Conservation (phyloP, 2,329 filamentous ascomycete species). For the Neocucurbitaria cava region DNA sequence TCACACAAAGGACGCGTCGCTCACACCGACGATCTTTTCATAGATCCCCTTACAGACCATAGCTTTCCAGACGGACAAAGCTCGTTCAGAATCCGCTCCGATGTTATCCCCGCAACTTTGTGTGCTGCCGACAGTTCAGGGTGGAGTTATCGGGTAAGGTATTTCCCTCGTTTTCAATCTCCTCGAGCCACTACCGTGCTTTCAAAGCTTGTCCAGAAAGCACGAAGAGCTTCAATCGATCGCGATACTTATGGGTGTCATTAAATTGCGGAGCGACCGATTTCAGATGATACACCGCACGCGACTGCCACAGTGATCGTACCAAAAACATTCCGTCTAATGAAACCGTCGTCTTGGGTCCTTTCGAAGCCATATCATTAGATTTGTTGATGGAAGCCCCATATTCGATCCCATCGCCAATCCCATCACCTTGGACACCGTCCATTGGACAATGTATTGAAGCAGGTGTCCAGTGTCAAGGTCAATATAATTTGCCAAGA, state of each 20-base stretch:
- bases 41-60: slow-evolving; percentile 13
- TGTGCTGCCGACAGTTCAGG: slow-evolving; percentile 13
- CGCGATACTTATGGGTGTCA: slow-evolving; percentile 25
- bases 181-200: slow-evolving; percentile 10
- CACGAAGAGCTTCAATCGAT: slow-evolving; percentile 34
- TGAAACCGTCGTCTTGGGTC: too few species aligned
- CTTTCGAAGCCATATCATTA: too few species aligned
- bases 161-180: slow-evolving; percentile 17
- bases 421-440: too few species aligned
- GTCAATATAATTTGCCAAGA: too few species aligned
- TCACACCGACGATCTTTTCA: slow-evolving; percentile 16
- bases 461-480: too few species aligned
- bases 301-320: slow-evolving; percentile 35
- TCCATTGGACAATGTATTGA: too few species aligned
- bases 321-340: too few species aligned
- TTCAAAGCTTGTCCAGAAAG: slow-evolving; percentile 29
- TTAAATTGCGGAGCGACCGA: slow-evolving; percentile 35
- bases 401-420: too few species aligned
- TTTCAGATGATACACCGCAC: slow-evolving; percentile 33
- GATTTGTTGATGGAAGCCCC: too few species aligned
- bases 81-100: slow-evolving; percentile 13
- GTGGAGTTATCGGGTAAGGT: slow-evolving; percentile 15
- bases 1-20: not conserved
- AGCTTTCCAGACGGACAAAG: slow-evolving; percentile 15
- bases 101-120: slow-evolving; percentile 14